Conservation (phyloP, 179 eudicot genomes). For the Sideroxylon spinosum region DNA sequence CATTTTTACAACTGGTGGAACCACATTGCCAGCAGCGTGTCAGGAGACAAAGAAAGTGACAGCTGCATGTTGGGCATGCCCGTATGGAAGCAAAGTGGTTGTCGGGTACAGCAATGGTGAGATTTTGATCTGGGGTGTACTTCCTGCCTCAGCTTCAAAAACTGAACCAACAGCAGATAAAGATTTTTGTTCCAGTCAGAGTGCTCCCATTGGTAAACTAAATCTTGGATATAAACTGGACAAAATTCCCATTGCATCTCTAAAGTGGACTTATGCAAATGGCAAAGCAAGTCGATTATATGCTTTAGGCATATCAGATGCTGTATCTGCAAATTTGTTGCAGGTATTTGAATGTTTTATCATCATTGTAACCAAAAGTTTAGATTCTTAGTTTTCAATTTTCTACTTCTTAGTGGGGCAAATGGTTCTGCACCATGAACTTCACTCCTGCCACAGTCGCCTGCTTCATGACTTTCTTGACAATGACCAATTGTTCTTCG, state of each 20-base stretch:
- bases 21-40: slow-evolving; percentile 31
- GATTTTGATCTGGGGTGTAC: slow-evolving; percentile 54
- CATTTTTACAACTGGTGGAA: slow-evolving; percentile 52
- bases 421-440: neutral
- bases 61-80: slow-evolving; percentile 88
- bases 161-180: slow-evolving; percentile 31
- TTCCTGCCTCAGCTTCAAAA: slow-evolving; percentile 33
- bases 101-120: slow-evolving; percentile 86
- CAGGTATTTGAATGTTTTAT: slow-evolving; percentile 52
- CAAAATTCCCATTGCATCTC: slow-evolving; percentile 62
- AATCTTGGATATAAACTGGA: slow-evolving; percentile 85
- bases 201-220: slow-evolving; percentile 56
- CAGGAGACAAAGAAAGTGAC: slow-evolving; percentile 74
- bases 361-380: neutral
- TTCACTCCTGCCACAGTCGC: neutral
- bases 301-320: slow-evolving; percentile 57
- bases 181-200: slow-evolving; percentile 34
- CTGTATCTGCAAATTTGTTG: slow-evolving; percentile 47
- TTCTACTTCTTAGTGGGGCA: neutral
- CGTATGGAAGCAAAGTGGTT: slow-evolving; percentile 75
- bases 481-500: neutral
- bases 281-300: slow-evolving; percentile 80
- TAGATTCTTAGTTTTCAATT: neutral
- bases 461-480: slow-evolving; percentile 7
- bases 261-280: slow-evolving; percentile 68